Evolutionary conservation across 1,284 basidiomycete genomes (phyloP).

Genomic region (Moesziomyces sp.): DNA sequence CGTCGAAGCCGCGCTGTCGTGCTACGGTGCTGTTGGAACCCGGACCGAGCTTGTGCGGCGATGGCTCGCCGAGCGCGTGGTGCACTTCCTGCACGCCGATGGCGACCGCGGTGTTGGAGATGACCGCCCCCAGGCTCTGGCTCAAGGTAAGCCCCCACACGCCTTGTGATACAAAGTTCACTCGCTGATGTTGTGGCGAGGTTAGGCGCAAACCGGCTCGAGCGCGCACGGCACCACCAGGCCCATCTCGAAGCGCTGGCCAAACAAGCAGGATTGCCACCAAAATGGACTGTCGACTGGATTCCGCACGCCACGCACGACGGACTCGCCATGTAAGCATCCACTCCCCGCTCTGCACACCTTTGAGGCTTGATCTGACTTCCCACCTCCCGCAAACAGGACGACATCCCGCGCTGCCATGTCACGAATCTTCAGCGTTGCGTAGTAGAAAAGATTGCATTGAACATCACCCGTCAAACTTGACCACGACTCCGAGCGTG

Average conservation of each 20-base stretch:
- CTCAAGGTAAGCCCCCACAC: conserved; percentile 30
- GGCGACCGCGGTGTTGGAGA: conserved; percentile 38
- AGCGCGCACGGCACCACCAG: conserved; percentile 37
- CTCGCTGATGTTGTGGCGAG: not conserved
- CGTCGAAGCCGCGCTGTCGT: conserved; percentile 8
- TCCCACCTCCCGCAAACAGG: conserved; percentile 1
- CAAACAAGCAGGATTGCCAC: not conserved
- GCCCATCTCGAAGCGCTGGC: conserved; percentile 17
- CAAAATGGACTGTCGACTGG: conserved; percentile 37
- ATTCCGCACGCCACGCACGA: conserved; percentile 32
- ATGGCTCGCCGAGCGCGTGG: conserved; percentile 9
- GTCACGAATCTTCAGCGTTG: conserved; percentile 8
- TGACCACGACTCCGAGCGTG: conserved; percentile 47
- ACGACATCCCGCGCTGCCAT: conserved; percentile 16
- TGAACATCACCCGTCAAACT: conserved; percentile 7
- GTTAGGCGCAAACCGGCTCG: conserved; percentile 22
- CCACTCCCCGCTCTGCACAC: not conserved
- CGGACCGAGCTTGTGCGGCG: not conserved
- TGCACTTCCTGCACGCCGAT: conserved; percentile 34
- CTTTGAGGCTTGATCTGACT: not conserved
- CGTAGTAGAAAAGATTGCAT: not conserved
- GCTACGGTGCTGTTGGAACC: conserved; percentile 1
- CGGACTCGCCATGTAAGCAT: conserved; percentile 37
- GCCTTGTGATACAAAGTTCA: not conserved
- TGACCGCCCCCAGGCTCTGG: conserved; percentile 31